Conservation (phyloP, 352 stramenopile genomes). For the Phytophthora melonis region DNA sequence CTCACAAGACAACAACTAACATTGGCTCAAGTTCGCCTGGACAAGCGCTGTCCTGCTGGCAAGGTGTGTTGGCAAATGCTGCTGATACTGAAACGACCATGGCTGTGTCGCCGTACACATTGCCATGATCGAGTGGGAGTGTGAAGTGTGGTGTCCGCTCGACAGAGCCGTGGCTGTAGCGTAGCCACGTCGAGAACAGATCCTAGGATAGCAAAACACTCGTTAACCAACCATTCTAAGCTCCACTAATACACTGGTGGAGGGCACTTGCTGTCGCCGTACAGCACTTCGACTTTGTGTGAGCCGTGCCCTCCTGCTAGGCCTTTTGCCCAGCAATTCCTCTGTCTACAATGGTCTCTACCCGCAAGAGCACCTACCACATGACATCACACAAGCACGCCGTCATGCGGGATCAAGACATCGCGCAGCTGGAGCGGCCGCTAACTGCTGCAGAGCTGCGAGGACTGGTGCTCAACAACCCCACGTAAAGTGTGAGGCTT, state of each 20-base stretch:
- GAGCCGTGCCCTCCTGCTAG: background rate
- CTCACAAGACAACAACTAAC: too few species aligned
- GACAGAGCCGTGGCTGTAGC: too few species aligned
- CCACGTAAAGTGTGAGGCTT: background rate
- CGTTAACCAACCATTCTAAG: background rate
- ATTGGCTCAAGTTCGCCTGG: too few species aligned
- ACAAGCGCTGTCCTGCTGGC: too few species aligned
- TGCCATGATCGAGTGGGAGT: too few species aligned
- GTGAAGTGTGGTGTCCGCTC: too few species aligned
- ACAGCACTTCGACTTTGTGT: background rate
- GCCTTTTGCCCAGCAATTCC: background rate
- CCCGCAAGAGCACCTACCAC: background rate
- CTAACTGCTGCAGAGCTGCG: conserved; percentile 45
- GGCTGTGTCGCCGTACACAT: too few species aligned
- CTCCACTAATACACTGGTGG: background rate
- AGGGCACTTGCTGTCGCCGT: background rate
- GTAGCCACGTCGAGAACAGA: too few species aligned
- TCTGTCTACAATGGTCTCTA: background rate
- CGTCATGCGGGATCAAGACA: conserved; percentile 62
- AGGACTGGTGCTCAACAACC: conserved; percentile 26
- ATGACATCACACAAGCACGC: conserved; percentile 53
- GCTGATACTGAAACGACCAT: too few species aligned
- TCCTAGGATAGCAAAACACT: background rate
- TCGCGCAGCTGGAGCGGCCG: conserved; percentile 55
- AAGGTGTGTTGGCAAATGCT: too few species aligned